phyloP scores from a whole-genome alignment of 2,329 filamentous ascomycete species.

The Fonsecaea pedrosoi region DNA sequence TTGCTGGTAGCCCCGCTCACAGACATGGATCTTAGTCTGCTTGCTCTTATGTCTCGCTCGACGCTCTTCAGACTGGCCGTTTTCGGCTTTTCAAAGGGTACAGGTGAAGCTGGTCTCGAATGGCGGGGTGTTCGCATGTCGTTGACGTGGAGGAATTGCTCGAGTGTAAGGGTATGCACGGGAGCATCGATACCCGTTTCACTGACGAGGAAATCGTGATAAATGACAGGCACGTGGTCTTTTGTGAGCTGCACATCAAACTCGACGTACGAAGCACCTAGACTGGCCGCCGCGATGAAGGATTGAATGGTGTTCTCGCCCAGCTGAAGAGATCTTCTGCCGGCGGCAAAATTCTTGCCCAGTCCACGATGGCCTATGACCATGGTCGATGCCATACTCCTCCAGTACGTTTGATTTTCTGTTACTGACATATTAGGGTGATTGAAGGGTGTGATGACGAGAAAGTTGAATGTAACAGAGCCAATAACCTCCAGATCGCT shows the following conservation, averaged over 20 bases:
- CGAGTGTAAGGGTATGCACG: constrained; percentile 90
- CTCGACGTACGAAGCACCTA: constrained; percentile 77
- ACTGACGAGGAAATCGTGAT: constrained; percentile 97
- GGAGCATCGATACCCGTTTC: constrained; percentile 97
- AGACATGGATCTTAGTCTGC: constrained; percentile 64
- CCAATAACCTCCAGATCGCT: constrained; percentile 88
- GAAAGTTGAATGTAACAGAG: constrained; percentile 93
- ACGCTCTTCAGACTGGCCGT: constrained; percentile 38
- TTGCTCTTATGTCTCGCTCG: constrained; percentile 33
- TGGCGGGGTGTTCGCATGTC: constrained; percentile 56
- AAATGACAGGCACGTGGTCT: constrained; percentile 96
- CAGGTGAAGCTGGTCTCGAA: constrained; percentile 57
- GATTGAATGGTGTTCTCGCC: constrained; percentile 96
- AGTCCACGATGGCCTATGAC: constrained; percentile 75
- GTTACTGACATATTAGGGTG: constrained; percentile 94
- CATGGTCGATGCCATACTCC: constrained; percentile 87
- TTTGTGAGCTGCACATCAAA: constrained; percentile 97
- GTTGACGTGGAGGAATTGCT: constrained; percentile 93
- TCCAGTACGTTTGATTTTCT: constrained; percentile 94
- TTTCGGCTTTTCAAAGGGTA: constrained; percentile 31
- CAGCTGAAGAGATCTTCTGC: constrained; percentile 85
- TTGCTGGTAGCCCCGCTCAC: constrained; percentile 60
- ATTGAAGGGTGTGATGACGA: constrained; percentile 90
- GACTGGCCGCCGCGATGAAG: constrained; percentile 92
- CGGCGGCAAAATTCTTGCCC: constrained; percentile 82